Percentiles rank a stretch among this genome's conserved stretches.
Evolutionary conservation across 768 basidiomycete genomes (phyloP).

Genomic region (Macrolepiota fuliginosa): DNA sequence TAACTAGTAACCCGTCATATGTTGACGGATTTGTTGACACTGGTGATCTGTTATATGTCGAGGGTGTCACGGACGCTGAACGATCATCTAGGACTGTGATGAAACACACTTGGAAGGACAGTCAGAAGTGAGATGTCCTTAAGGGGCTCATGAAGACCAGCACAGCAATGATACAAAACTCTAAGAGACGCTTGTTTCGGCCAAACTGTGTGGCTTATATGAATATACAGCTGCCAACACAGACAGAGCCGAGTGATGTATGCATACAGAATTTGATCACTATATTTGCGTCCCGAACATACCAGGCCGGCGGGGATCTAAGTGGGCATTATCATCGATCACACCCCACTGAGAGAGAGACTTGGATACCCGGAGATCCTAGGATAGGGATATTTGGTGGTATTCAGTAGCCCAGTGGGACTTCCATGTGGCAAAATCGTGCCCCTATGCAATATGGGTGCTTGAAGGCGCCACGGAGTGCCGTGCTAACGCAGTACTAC

Average conservation of each 20-base stretch:
- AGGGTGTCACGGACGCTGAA: not conserved
- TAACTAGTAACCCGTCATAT: not conserved
- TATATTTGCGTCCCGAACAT: not conserved
- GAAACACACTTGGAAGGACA: not conserved
- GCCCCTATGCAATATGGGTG: not conserved
- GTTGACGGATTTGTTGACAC: not conserved
- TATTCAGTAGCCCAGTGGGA: not conserved
- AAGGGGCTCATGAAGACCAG: not conserved
- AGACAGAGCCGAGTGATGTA: not conserved
- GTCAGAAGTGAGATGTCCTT: not conserved
- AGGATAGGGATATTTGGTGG: not conserved
- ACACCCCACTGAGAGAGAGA: not conserved
- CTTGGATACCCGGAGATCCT: not conserved
- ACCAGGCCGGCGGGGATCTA: not conserved
- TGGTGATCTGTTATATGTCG: not conserved
- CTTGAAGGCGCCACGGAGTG: not conserved
- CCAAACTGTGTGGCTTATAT: no score
- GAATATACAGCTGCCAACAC: not conserved
- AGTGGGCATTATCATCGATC: not conserved
- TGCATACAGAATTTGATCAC: not conserved
- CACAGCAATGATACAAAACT: not conserved
- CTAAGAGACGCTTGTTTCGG: not conserved
- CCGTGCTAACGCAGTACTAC: not conserved
- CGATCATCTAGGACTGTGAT: not conserved
- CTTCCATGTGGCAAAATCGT: not conserved